A percentile compares a stretch with the other conserved stretches of the same genome.
These are phyloP conservation scores for Trichosporon sp. DNA, from an alignment of 1,284 basidiomycete genomes.

Conservation along the genomic window DNA sequence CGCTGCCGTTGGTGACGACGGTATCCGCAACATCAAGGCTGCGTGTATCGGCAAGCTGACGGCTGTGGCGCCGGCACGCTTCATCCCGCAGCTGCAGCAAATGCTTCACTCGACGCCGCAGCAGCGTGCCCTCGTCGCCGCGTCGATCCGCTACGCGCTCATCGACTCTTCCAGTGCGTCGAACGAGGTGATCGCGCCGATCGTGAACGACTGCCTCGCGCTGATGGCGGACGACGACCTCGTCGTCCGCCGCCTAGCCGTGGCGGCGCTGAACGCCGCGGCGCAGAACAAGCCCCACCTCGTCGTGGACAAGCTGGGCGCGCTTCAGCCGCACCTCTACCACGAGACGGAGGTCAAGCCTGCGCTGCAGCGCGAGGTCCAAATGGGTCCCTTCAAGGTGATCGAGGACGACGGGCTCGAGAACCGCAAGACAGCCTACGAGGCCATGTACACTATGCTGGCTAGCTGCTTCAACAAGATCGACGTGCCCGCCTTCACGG, in stretches of 20 bases:
- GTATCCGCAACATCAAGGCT: conserved; percentile 86
- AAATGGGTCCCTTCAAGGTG: conserved; percentile 94
- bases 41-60: conserved; percentile 95
- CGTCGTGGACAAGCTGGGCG: conserved; percentile 72
- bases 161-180: conserved; percentile 71
- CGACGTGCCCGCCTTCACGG: conserved; percentile 77
- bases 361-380: conserved; percentile 80
- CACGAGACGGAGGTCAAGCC: conserved; percentile 73
- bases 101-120: conserved; percentile 53
- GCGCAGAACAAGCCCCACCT: conserved; percentile 90
- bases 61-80: conserved; percentile 78
- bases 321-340: conserved; percentile 77
- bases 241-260: conserved; percentile 75
- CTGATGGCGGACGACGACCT: conserved; percentile 79
- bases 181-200: conserved; percentile 78
- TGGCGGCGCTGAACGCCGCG: conserved; percentile 86
- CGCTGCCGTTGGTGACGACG: conserved; percentile 71
- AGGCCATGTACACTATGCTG: conserved; percentile 90
- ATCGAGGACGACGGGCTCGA: conserved; percentile 47
- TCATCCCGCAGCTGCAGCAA: conserved; percentile 69
- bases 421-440: conserved; percentile 82
- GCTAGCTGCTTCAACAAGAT: conserved; percentile 83
- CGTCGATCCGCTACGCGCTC: conserved; percentile 92
- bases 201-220: conserved; percentile 83
- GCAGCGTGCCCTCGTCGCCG: conserved; percentile 77